Base-by-base conservation (phyloP, 1,284 basidiomycete genomes). In the Moniliella sp. region DNA sequence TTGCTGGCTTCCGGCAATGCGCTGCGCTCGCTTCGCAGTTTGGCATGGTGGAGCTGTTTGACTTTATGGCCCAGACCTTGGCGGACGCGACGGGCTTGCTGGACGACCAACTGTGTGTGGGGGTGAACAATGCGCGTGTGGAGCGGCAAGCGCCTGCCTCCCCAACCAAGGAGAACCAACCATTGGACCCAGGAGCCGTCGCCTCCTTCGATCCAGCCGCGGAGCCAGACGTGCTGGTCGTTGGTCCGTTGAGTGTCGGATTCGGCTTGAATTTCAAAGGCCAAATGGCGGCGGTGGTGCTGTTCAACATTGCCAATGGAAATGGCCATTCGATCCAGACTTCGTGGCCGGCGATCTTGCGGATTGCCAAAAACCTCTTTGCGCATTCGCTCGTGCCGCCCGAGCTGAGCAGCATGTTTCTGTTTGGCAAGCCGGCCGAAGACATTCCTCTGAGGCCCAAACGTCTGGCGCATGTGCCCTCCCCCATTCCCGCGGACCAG, bases 281-380 rank as follows among this genome's bases (percentile, higher is more conserved):
- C 5, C 91, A 99, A 55, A 67, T 99, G 13, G 91, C 91, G 0
- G 84, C 88, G 8, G 88, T 97, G 7, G 83, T 97, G 3, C 63
- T 97, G 18, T 99, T 99, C 65, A 91, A 86, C 37, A 93, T 97
- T 34, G 82, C 91, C 11, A 93, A 94, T 50, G 81, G 84, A 5
- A 86, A 94, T 58, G 82, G 81, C n/a, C 78, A 82, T 46, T 78
- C 83, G 3, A 72, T 99, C 34, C 73, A 84, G 21, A 78, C 83
- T 57, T 84, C 88, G 11, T 99, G 91, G 91, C 74, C 46, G 9
- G 49, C 30, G 56, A 83, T 99, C 36, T 93, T 97, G 50, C 86
- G 93, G 61, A 93, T 97, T 74, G 84, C 93, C 64, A 78, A 88
- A 54, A 93, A 84, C 19, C 67, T 99, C 15, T 97, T 97, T 64